Base-by-base conservation (phyloP, 2,329 filamentous ascomycete species). In the Claviceps sp. region DNA sequence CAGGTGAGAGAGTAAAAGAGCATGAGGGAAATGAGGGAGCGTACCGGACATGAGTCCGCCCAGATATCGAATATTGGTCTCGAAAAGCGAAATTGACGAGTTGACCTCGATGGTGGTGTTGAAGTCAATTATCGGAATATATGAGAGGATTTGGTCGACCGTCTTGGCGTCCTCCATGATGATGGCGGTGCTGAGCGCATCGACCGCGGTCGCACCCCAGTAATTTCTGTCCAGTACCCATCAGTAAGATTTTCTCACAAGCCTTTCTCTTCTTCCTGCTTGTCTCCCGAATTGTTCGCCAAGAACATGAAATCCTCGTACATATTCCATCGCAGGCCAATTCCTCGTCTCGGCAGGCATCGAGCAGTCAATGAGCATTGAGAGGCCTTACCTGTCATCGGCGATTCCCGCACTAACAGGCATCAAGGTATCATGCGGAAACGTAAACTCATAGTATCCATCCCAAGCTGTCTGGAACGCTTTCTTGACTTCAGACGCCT, bases 11-110 rank as follows among this genome's bases (percentile, higher is more conserved):
- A 30, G 26, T 4, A 30, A 30, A 30, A 8, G 8, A 30, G 26
- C 9, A 30, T 11, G 8, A 30, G 26, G 8, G 26, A 30, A 30
- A 9, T 1, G 8, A 30, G 26, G 26, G 26, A 30, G 26, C 26
- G 26, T 58, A 77, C 83, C 87, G 2, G 88, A 85, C 6, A 95
- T 62, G 59, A 95, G 73, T 18, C 89, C 89, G 8, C 81, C 89
- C 1, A 95, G 70, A 61, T 95, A 95, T 26, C 89, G 82, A 62
- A 95, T 95, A 0, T 88, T 95, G 0, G 88, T 94, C 67, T 95
- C 89, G 61, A 95, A 95, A 8, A 95, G 67, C 36, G 85, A 90
- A 49, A 95, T 80, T 8, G 72, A 66, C 1, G 72, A 66, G 1
- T 72, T 61, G 2, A 40, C 53, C 45, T 55, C 55, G 3, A 55